Conservation (phyloP, 345 rosid genomes). For the Heritiera fomes region DNA sequence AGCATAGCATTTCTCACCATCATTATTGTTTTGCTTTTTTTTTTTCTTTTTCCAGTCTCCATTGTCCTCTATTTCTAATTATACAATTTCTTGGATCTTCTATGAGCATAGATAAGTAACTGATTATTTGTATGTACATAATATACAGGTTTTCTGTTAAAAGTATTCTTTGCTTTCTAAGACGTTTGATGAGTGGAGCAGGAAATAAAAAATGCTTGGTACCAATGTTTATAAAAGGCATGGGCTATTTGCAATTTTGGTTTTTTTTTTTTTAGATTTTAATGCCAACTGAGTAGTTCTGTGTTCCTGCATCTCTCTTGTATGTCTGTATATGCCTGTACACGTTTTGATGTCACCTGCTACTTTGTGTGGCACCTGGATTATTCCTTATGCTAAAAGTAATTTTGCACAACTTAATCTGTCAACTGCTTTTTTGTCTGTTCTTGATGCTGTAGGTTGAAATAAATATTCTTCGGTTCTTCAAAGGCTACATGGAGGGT, state of each 20-base stretch:
- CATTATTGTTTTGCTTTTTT: neutral
- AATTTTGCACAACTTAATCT: constrained; percentile 21
- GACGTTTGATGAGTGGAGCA: neutral
- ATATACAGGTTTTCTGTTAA: neutral
- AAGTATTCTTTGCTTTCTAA: neutral
- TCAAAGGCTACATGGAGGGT: constrained; percentile 56
- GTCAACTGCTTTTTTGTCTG: constrained; percentile 15
- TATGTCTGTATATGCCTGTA: neutral
- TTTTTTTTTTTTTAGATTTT: neutral
- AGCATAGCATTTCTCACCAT: neutral
- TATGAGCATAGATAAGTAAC: neutral
- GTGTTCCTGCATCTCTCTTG: neutral
- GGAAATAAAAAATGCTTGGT: neutral
- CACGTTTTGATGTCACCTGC: constrained; percentile 5
- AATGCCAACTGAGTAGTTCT: neutral
- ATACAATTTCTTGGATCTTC: neutral
- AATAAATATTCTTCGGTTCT: constrained; percentile 49
- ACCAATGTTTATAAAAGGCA: neutral
- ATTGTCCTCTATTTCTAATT: neutral
- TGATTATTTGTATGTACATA: neutral
- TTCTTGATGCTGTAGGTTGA: constrained; percentile 42
- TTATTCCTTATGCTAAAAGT: neutral
- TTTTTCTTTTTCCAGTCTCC: neutral
- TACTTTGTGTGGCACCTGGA: neutral
- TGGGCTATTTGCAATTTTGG: neutral